These are phyloP conservation scores for Trapa incisa DNA, from an alignment of 345 rosid genomes.

Conservation along the genomic window DNA sequence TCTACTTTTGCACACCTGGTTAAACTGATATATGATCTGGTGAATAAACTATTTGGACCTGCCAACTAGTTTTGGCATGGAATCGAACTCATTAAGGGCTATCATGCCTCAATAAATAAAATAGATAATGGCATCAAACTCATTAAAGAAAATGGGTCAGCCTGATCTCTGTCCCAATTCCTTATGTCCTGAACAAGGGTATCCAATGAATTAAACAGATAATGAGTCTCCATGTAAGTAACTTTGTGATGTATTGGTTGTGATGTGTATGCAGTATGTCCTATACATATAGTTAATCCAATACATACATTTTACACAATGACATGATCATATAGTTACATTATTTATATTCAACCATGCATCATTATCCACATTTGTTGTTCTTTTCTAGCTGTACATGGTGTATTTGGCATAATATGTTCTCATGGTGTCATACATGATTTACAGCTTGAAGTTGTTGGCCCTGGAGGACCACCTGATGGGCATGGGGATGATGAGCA, in stretches of 20 bases:
- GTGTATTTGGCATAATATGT: neutral
- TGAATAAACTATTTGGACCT: neutral
- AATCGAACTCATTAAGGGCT: neutral
- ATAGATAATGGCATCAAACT: neutral
- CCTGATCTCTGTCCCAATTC: too few relatives aligned
- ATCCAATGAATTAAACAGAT: too few relatives aligned
- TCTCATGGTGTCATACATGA: neutral
- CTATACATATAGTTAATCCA: neutral
- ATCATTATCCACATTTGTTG: neutral
- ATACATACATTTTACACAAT: neutral
- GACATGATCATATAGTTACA: neutral
- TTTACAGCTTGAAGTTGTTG: slow-evolving; percentile 78
- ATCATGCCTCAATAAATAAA: neutral
- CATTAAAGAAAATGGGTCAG: neutral
- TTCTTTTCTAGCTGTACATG: neutral
- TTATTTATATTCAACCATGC: neutral
- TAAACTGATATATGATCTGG: neutral
- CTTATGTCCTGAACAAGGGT: too few relatives aligned
- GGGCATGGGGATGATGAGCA: slow-evolving; percentile 54
- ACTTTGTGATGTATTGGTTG: neutral
- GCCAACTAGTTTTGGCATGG: neutral
- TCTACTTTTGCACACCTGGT: neutral
- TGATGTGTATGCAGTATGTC: neutral
- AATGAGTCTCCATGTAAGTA: too few relatives aligned
- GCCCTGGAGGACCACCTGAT: slow-evolving; percentile 85